Evolutionary conservation across 768 basidiomycete species (phyloP).

Genomic region (Agrocybe pediades): DNA sequence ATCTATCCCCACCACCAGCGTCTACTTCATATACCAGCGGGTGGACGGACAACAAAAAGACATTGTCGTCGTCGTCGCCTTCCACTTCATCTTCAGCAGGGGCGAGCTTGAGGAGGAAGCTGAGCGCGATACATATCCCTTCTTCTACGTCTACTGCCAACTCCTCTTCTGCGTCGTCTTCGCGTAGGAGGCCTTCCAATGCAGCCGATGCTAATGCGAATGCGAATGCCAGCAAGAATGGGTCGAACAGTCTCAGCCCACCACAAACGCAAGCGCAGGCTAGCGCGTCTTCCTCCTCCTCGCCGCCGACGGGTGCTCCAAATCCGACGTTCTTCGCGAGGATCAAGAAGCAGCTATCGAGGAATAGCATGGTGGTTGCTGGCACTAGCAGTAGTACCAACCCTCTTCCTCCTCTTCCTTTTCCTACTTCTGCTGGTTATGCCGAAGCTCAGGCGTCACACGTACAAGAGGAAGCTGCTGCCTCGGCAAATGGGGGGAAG

Average conservation of each 20-base stretch:
- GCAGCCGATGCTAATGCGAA: too few relatives aligned
- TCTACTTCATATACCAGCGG: background rate
- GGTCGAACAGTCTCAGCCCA: background rate
- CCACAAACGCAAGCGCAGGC: background rate
- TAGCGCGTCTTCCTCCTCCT: background rate
- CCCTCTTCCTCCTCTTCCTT: too few relatives aligned
- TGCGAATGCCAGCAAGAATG: too few relatives aligned
- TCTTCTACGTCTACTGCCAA: background rate
- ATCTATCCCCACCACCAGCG: too few relatives aligned
- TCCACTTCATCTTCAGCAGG: background rate
- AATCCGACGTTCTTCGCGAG: constrained; percentile 8
- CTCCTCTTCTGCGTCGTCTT: background rate
- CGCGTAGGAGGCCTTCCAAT: background rate
- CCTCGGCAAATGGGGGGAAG: too few relatives aligned
- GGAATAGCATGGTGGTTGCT: constrained; percentile 3
- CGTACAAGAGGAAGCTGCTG: too few relatives aligned
- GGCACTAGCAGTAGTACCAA: too few relatives aligned
- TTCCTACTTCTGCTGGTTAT: too few relatives aligned
- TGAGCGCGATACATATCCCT: background rate
- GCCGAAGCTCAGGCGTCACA: too few relatives aligned
- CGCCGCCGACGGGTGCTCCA: background rate
- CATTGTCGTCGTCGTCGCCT: background rate
- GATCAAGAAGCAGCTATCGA: constrained; percentile 12
- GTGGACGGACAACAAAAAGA: background rate
- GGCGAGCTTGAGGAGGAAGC: background rate